These are phyloP conservation scores for Hemisphaericaspora xylanilytica DNA, from an alignment of 1,139 yeast species.

Conservation along the genomic window DNA sequence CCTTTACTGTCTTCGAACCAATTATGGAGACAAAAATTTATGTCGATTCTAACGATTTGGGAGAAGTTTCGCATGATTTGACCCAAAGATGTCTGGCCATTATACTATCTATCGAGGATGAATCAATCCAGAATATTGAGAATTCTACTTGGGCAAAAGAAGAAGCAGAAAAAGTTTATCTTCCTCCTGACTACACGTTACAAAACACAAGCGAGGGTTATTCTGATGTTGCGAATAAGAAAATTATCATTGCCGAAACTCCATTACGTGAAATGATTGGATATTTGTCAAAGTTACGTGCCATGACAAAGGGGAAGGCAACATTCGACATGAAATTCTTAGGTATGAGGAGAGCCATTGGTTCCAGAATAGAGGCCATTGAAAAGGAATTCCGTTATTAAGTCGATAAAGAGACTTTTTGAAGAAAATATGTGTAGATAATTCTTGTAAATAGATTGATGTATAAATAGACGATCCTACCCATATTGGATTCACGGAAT, in stretches of 20 bases:
- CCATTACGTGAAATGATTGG: conserved; percentile 92
- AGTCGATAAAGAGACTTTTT: too few relatives aligned
- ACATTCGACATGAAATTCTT: conserved; percentile 74
- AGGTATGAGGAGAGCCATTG: conserved; percentile 65
- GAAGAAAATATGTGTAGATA: background rate
- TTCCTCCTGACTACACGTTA: conserved; percentile 60
- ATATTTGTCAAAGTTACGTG: conserved; percentile 71
- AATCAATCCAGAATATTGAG: conserved; percentile 40
- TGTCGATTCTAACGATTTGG: conserved; percentile 70
- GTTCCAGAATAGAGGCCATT: conserved; percentile 38
- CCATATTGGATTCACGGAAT: too few relatives aligned
- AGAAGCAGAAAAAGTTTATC: conserved; percentile 50
- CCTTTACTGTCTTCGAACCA: conserved; percentile 76
- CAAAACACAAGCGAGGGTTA: conserved; percentile 11
- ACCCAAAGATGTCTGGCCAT: conserved; percentile 68
- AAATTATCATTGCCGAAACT: conserved; percentile 68
- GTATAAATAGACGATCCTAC: too few relatives aligned
- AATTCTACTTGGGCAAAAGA: conserved; percentile 43
- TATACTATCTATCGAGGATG: conserved; percentile 64
- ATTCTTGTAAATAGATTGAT: background rate
- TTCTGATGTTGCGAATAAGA: conserved; percentile 31
- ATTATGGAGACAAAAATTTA: conserved; percentile 75
- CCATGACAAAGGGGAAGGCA: conserved; percentile 89
- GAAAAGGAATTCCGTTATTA: conserved; percentile 4
- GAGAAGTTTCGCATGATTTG: conserved; percentile 77